Evolutionary conservation across 192 early-diverging fungal species (phyloP).

Genomic region (Entophlyctis luteolus): DNA sequence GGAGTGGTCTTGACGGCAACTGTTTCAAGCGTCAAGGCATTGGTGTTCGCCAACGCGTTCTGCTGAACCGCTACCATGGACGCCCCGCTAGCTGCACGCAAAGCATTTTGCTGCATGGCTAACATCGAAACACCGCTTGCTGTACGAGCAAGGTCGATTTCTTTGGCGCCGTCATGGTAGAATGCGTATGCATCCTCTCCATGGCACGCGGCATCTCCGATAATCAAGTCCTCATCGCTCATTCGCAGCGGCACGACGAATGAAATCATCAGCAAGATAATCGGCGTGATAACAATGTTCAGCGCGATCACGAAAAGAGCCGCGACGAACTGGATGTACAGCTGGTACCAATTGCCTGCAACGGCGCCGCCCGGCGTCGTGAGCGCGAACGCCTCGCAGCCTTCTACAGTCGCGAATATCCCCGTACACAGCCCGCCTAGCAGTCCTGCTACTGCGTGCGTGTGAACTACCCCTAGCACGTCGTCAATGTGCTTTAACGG

Average conservation of each 20-base stretch:
- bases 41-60: too few relatives aligned
- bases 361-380: too few relatives aligned
- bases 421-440: constrained; percentile 77
- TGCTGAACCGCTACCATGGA: too few relatives aligned
- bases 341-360: constrained; percentile 2
- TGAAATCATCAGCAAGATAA: constrained; percentile 54
- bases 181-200: constrained; percentile 3
- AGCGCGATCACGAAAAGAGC: neutral
- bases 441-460: constrained; percentile 75
- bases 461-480: constrained; percentile 38
- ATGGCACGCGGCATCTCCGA: neutral
- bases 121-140: neutral
- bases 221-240: constrained; percentile 36
- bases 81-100: too few relatives aligned
- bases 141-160: neutral
- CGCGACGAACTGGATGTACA: neutral
- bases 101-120: neutral
- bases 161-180: neutral
- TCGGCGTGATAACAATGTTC: constrained; percentile 44
- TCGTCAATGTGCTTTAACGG: constrained; percentile 69
- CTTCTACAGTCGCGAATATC: too few relatives aligned
- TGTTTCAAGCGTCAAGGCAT: too few relatives aligned
- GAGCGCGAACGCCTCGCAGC: too few relatives aligned
- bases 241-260: constrained; percentile 51
- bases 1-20: too few relatives aligned